These are phyloP conservation scores for Babesia ovata DNA, from an alignment of 169 alveolate species.

Conservation along the genomic window DNA sequence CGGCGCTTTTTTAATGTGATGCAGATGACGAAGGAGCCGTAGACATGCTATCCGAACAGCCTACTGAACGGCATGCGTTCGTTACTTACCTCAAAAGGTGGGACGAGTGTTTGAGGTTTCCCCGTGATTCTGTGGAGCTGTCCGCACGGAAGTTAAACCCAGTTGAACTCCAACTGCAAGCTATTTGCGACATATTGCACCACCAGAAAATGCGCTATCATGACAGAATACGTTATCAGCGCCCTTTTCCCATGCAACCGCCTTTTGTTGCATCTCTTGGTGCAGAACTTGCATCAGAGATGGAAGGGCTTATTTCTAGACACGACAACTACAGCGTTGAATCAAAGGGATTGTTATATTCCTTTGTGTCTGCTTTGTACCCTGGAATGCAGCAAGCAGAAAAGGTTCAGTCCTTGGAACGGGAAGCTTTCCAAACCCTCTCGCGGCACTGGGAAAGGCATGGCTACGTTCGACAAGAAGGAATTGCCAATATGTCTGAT, in stretches of 20 bases:
- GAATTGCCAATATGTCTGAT: background rate
- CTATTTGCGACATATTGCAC: conserved; percentile 39
- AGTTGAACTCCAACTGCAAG: conserved; percentile 60
- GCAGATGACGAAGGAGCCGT: conserved; percentile 24
- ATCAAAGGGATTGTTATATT: background rate
- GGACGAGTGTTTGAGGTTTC: conserved; percentile 23
- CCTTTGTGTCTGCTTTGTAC: background rate
- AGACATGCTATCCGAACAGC: conserved; percentile 22
- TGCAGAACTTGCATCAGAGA: conserved; percentile 34
- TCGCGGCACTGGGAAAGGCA: conserved; percentile 40
- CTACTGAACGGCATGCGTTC: conserved; percentile 22
- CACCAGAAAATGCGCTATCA: conserved; percentile 19
- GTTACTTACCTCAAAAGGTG: conserved; percentile 17
- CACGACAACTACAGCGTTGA: conserved; percentile 9
- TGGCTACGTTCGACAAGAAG: background rate
- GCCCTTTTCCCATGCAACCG: conserved; percentile 18
- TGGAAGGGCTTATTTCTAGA: conserved; percentile 37
- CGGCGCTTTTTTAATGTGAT: no score
- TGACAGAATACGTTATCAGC: background rate
- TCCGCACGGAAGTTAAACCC: conserved; percentile 36
- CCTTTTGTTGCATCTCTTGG: conserved; percentile 48
- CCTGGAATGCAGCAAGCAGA: background rate
- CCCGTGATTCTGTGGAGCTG: conserved; percentile 8
- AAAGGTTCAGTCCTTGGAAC: conserved; percentile 15
- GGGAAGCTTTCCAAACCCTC: conserved; percentile 29